Evolutionary conservation across 108 stramenopile species (phyloP), one percentile per base, ranked within the genome.

Genomic region (Parietichytrium sp.): DNA sequence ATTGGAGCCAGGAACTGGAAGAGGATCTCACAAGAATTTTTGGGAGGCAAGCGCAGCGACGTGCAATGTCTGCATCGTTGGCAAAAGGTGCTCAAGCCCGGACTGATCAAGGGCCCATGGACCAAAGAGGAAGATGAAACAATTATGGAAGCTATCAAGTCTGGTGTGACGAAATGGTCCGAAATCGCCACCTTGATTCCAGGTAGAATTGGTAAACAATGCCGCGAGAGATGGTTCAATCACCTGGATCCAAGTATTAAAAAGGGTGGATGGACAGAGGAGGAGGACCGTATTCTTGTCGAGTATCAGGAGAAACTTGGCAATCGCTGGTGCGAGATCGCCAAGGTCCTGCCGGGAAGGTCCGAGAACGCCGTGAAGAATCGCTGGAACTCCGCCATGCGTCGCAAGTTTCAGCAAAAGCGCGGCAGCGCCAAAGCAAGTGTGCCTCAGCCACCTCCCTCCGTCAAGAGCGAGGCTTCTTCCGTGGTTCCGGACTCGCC

Each of bases 201-300:
- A 20, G 87, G 96, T 27, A 92, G 98, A 15, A 94, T 94, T 55
- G 98, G 98, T 27, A 99, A 99, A 86, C 98, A 99, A 88, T 98
- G 97, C 91, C 88, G 98, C 16, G 98, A 99, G 86, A 91, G 98
- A 27, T 99, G 97, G 97, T 95, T 94, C 83, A 99, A 99, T 87
- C 98, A 98, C 85, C 86, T 90, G 29, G 85, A 89, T 54, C 86
- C 83, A 27, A 31, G 72, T 29, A 95, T 98, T 79, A 87, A 87
- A 51, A 96, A 96, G 82, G 89, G 86, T 50, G 92, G 91, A 20
- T 98, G 95, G 96, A 88, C 91, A 23, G 87, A 84, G 52, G 90
- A 92, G 16, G 97, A 97, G 86, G 96, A 96, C 83, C 86, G 93
- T 13, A 88, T 89, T 33, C 95, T 98, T 82, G 86, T 94, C 72